Conservation (phyloP, 257 asterid species). For the Solanum bukasovii region DNA sequence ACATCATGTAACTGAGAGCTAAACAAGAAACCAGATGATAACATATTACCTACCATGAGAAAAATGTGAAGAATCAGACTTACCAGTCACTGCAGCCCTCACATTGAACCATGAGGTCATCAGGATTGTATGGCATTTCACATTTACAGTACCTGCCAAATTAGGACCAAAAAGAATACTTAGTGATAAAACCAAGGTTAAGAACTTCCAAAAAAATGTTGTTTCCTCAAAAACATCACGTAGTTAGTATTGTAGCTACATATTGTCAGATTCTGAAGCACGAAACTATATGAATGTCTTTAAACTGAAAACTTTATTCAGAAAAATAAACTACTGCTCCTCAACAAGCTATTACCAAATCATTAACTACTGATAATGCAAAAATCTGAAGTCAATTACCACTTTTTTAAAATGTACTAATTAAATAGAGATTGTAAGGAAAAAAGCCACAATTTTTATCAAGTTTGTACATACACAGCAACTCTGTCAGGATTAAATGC, state of each 20-base stretch:
- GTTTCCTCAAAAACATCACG: neutral
- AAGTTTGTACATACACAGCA: conserved; percentile 60
- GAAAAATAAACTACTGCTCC: neutral
- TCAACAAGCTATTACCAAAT: neutral
- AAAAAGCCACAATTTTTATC: neutral
- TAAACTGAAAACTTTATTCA: neutral
- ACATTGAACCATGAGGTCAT: conserved; percentile 93
- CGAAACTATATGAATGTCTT: neutral
- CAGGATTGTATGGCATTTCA: conserved; percentile 98
- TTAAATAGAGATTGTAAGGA: neutral
- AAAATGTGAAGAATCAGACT: conserved; percentile 17
- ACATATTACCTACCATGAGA: neutral
- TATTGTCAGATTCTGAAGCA: neutral
- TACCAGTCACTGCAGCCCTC: conserved; percentile 93
- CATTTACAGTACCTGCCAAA: conserved; percentile 80
- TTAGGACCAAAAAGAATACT: conserved; percentile 1
- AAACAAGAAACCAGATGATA: neutral
- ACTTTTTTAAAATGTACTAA: neutral
- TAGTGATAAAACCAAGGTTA: neutral
- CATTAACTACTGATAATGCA: neutral
- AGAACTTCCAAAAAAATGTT: neutral
- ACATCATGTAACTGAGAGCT: neutral
- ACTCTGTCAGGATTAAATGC: conserved; percentile 91
- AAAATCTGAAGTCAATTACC: neutral
- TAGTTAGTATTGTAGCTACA: neutral